A percentile compares a stretch with the other conserved stretches of the same genome.
Conservation (phyloP, 352 stramenopile genomes). For the Globisporangium carolinianum region DNA sequence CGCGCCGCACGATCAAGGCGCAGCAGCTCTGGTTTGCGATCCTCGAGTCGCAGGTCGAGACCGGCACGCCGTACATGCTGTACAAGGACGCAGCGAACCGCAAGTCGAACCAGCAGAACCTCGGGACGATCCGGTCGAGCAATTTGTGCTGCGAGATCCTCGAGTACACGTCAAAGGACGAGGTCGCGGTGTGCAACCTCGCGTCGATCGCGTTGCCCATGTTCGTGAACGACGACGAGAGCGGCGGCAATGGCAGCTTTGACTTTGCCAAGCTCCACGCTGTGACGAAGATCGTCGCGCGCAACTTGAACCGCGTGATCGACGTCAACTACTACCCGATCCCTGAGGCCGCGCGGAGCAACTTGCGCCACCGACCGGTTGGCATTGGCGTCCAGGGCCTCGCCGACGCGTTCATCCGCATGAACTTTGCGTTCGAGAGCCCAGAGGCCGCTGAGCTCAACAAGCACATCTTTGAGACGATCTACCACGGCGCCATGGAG, state of each 20-base stretch:
- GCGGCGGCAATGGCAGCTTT: slow-evolving; percentile 39
- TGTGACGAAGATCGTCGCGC: slow-evolving; percentile 95
- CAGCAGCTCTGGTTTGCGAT: slow-evolving; percentile 99
- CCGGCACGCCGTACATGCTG: slow-evolving; percentile 99
- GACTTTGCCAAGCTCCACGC: slow-evolving; percentile 95
- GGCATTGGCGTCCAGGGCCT: slow-evolving; percentile 98
- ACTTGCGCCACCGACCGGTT: slow-evolving; percentile 97
- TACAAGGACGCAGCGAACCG: slow-evolving; percentile 99
- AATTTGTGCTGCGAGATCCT: slow-evolving; percentile 99
- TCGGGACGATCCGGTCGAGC: slow-evolving; percentile 98
- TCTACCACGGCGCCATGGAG: slow-evolving; percentile 97
- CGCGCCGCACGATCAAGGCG: slow-evolving; percentile 94
- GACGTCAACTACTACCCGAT: slow-evolving; percentile 99
- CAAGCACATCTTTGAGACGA: slow-evolving; percentile 99
- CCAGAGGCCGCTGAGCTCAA: slow-evolving; percentile 90
- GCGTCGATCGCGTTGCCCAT: slow-evolving; percentile 96
- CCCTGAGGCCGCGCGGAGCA: slow-evolving; percentile 81
- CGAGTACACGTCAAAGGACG: slow-evolving; percentile 96
- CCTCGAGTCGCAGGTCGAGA: slow-evolving; percentile 98
- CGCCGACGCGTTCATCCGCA: slow-evolving; percentile 96
- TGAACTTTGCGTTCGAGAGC: slow-evolving; percentile 96
- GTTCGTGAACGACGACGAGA: slow-evolving; percentile 78
- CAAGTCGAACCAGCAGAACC: slow-evolving; percentile 99
- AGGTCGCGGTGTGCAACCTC: slow-evolving; percentile 99
- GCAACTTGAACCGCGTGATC: slow-evolving; percentile 99